Evolutionary conservation across 331 rosid species (phyloP).

Genomic region (Arachis monticola): DNA sequence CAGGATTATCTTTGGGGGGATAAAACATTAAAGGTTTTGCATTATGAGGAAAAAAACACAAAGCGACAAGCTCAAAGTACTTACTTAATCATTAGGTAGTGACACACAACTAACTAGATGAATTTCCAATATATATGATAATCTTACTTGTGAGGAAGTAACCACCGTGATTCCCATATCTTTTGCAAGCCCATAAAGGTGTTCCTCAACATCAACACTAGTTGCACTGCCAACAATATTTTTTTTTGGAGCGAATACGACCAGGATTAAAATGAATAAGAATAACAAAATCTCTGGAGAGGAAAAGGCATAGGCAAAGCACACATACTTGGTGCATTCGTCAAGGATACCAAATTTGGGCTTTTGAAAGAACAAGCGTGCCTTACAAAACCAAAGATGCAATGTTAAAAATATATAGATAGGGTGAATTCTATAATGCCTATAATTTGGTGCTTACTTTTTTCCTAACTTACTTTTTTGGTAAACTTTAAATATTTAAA

Average conservation of each 20-base stretch:
- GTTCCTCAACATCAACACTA: slow-evolving; percentile 91
- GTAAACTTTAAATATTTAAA: too few species aligned
- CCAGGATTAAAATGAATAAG: slow-evolving; percentile 22
- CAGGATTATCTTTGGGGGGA: slow-evolving; percentile 11
- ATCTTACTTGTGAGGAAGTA: slow-evolving; percentile 76
- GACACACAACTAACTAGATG: slow-evolving; percentile 3
- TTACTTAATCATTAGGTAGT: not conserved
- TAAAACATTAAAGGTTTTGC: not conserved
- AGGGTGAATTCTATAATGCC: too few species aligned
- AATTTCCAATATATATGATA: not conserved
- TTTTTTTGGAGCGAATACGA: not conserved
- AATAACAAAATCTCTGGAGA: slow-evolving; percentile 7
- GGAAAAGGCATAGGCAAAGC: slow-evolving; percentile 14
- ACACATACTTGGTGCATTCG: slow-evolving; percentile 91
- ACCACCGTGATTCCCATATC: slow-evolving; percentile 81
- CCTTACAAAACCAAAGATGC: slow-evolving; percentile 48
- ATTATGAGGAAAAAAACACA: not conserved
- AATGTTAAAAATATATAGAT: slow-evolving; percentile 7
- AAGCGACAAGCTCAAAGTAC: not conserved
- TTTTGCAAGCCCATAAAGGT: slow-evolving; percentile 77
- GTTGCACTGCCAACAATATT: slow-evolving; percentile 71
- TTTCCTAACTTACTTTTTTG: too few species aligned
- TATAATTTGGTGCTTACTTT: too few species aligned
- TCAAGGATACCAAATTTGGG: slow-evolving; percentile 88
- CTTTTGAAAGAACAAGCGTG: slow-evolving; percentile 88